Percentiles rank a stretch among this genome's conserved stretches.
phyloP scores from a whole-genome alignment of 1,139 yeast genomes.

The Debaryomyces nepalensis region DNA sequence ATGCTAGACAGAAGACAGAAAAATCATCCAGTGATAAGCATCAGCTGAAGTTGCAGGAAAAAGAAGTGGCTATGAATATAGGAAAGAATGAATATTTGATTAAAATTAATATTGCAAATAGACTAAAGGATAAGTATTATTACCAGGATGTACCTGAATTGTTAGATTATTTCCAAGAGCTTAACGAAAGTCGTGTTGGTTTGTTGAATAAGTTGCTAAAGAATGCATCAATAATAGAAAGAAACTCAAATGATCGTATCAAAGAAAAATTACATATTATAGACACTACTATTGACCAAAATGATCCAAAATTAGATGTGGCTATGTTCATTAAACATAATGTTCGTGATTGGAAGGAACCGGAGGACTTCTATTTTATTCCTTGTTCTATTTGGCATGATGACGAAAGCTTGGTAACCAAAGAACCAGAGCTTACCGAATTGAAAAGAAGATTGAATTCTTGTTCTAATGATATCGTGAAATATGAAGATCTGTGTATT shows the following conservation, averaged over 20 bases:
- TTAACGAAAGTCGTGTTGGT: slow-evolving; percentile 79
- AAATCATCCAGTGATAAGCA: slow-evolving; percentile 61
- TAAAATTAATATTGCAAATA: slow-evolving; percentile 80
- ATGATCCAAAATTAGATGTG: slow-evolving; percentile 75
- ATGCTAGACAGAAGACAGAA: slow-evolving; percentile 73
- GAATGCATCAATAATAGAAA: slow-evolving; percentile 68
- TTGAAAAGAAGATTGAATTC: slow-evolving; percentile 63
- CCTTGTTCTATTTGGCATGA: slow-evolving; percentile 98
- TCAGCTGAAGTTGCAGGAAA: slow-evolving; percentile 60
- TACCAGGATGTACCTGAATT: slow-evolving; percentile 94
- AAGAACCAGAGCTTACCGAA: slow-evolving; percentile 65
- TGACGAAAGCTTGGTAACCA: slow-evolving; percentile 75
- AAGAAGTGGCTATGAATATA: slow-evolving; percentile 80
- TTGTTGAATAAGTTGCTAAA: slow-evolving; percentile 72
- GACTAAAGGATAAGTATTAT: slow-evolving; percentile 88
- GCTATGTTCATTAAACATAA: slow-evolving; percentile 96
- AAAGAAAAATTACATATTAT: slow-evolving; percentile 57
- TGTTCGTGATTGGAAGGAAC: slow-evolving; percentile 75
- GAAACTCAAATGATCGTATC: slow-evolving; percentile 56
- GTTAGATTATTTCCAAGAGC: slow-evolving; percentile 81
- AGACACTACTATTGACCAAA: slow-evolving; percentile 65
- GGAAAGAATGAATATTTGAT: slow-evolving; percentile 84
- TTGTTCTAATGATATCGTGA: slow-evolving; percentile 51
- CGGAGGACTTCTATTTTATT: slow-evolving; percentile 78
- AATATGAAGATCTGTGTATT: slow-evolving; percentile 47